Evolutionary conservation across 2,329 filamentous ascomycete species (phyloP).

Genomic region (Didymella sp.): DNA sequence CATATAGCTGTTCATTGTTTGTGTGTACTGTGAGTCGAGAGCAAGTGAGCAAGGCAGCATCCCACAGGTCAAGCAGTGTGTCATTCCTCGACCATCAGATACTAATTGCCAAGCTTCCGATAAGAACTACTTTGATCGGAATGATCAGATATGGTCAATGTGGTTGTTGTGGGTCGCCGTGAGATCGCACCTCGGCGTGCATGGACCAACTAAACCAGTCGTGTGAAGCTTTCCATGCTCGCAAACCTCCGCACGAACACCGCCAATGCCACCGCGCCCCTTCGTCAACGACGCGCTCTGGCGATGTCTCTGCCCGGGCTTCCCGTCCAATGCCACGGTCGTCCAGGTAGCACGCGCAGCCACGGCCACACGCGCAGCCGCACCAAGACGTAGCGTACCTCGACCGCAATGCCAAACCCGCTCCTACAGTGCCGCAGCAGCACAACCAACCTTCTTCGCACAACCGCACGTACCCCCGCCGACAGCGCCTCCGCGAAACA

Average conservation of each 20-base stretch:
- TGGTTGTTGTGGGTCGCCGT: too few relatives aligned
- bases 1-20: too few relatives aligned
- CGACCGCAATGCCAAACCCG: conserved; percentile 18
- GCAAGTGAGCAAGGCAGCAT: too few relatives aligned
- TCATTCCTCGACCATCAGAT: too few relatives aligned
- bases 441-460: conserved; percentile 12
- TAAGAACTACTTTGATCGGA: too few relatives aligned
- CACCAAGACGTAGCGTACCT: background rate
- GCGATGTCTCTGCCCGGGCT: conserved; percentile 45
- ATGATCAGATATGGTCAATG: too few relatives aligned
- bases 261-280: conserved; percentile 42
- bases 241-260: background rate
- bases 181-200: too few relatives aligned
- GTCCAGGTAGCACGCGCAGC: background rate
- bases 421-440: conserved; percentile 23
- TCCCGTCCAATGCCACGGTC: conserved; percentile 17
- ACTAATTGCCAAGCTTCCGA: too few relatives aligned
- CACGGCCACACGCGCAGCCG: background rate
- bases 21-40: too few relatives aligned
- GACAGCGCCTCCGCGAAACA: background rate
- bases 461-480: background rate
- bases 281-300: conserved; percentile 46
- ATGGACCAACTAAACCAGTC: background rate
- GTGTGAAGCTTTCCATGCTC: background rate
- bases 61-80: too few relatives aligned